A percentile compares a stretch with the other conserved stretches of the same genome.
Conservation (phyloP, 2,329 filamentous ascomycete genomes). For the Colletotrichum higginsianum region DNA sequence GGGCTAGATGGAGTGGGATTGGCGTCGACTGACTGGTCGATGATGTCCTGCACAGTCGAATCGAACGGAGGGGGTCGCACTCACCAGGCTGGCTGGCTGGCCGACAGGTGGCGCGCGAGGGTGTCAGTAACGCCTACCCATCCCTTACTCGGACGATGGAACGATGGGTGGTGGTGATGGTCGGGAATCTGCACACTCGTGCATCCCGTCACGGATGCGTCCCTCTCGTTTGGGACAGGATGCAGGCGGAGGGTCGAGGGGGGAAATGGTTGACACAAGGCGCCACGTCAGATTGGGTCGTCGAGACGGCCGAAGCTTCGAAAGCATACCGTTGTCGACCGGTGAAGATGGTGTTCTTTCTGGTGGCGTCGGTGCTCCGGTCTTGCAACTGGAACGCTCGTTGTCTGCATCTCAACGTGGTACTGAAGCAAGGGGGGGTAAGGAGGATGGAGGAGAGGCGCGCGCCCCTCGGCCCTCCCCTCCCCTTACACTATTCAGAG, state of each 20-base stretch:
- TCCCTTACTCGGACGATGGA: constrained; percentile 1
- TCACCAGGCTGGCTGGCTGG: constrained; percentile 15
- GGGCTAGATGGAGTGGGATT: constrained; percentile 8
- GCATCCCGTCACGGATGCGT: constrained; percentile 41
- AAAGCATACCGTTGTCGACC: background rate
- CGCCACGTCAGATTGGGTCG: background rate
- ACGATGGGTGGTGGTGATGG: constrained; percentile 19
- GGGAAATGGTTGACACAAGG: constrained; percentile 12
- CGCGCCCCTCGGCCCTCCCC: background rate
- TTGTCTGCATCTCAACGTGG: constrained; percentile 17
- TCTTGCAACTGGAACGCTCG: background rate
- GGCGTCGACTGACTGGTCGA: constrained; percentile 24
- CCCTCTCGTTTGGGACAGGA: constrained; percentile 35
- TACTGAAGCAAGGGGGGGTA: constrained; percentile 16
- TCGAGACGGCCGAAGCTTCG: constrained; percentile 3
- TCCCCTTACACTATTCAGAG: background rate
- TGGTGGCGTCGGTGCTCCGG: constrained; percentile 16
- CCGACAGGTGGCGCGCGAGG: constrained; percentile 4
- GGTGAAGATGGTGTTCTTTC: background rate
- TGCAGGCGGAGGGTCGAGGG: constrained; percentile 5
- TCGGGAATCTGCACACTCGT: constrained; percentile 41
- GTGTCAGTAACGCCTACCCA: constrained; percentile 6
- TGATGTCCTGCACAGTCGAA: constrained; percentile 2
- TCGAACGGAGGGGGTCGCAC: constrained; percentile 14
- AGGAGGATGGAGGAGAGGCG: background rate